Percentiles rank a stretch among this genome's conserved stretches.
Evolutionary conservation across 2,329 filamentous ascomycete species (phyloP).

Genomic region (Canariomyces notabilis): DNA sequence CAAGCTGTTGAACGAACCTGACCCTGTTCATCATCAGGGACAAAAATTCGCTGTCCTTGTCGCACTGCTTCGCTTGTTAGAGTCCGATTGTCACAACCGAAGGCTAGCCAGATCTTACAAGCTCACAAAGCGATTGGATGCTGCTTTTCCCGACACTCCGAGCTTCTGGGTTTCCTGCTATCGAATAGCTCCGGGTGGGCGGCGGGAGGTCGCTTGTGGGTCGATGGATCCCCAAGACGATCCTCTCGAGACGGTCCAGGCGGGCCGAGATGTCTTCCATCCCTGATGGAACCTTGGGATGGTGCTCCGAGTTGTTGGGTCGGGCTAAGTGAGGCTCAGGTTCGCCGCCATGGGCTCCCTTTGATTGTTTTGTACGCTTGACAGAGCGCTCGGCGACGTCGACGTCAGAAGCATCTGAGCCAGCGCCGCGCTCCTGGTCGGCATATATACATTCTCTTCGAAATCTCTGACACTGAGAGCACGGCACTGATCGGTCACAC

Average conservation of each 20-base stretch:
- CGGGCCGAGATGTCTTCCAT: conserved; percentile 46
- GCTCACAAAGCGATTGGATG: conserved; percentile 48
- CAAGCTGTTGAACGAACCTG: conserved; percentile 40
- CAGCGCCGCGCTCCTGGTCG: conserved; percentile 43
- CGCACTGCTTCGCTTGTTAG: conserved; percentile 36
- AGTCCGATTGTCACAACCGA: background rate
- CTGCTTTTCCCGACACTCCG: conserved; percentile 51
- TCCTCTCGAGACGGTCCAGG: conserved; percentile 51
- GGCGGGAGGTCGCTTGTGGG: conserved; percentile 29
- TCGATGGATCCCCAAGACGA: conserved; percentile 38
- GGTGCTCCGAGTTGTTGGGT: background rate
- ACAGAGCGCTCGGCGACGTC: conserved; percentile 28
- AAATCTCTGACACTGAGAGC: conserved; percentile 55
- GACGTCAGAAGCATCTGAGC: conserved; percentile 38
- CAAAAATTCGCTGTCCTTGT: conserved; percentile 49
- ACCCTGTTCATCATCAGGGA: conserved; percentile 37
- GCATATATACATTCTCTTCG: conserved; percentile 49
- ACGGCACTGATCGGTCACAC: conserved; percentile 52
- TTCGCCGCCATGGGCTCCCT: conserved; percentile 16
- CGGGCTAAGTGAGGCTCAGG: background rate
- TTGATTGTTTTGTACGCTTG: conserved; percentile 18
- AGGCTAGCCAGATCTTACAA: conserved; percentile 33
- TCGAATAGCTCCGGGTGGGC: conserved; percentile 46
- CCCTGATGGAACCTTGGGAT: conserved; percentile 8
- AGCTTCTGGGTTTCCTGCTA: conserved; percentile 45